These are phyloP conservation scores for Cryphonectria radicalis DNA, from an alignment of 2,329 filamentous ascomycete species.

Conservation along the genomic window DNA sequence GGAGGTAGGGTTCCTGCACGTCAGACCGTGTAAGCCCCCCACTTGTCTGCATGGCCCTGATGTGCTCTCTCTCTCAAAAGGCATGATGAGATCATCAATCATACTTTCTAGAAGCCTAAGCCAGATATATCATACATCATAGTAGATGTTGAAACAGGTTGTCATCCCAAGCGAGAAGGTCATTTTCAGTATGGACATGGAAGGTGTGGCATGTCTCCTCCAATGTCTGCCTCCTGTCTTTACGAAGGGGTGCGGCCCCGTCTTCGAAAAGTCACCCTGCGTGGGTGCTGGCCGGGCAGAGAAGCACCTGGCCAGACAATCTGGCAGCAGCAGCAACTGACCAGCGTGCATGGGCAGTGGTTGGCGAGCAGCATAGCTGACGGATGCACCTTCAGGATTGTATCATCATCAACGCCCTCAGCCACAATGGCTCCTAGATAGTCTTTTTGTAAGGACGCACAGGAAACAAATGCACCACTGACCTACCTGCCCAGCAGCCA, in stretches of 20 bases:
- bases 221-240: too few species aligned
- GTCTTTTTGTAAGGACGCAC: not conserved
- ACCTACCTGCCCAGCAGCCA: not conserved
- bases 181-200: not conserved
- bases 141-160: not conserved
- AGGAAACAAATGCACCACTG: not conserved
- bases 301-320: not conserved
- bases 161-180: not conserved
- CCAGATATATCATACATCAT: not conserved
- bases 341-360: not conserved
- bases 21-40: not conserved
- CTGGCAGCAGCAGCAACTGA: not conserved
- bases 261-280: not conserved
- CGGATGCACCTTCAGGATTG: not conserved
- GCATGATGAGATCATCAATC: conserved; percentile 1
- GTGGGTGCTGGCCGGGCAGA: not conserved
- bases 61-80: not conserved
- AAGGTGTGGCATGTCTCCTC: not conserved
- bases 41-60: not conserved
- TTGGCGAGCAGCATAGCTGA: not conserved
- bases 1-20: not conserved
- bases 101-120: not conserved
- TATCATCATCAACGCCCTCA: not conserved
- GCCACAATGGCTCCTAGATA: not conserved
- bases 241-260: not conserved